These are phyloP conservation scores for Trichoderma lentiforme DNA, from an alignment of 2,329 filamentous ascomycete species.

Conservation along the genomic window DNA sequence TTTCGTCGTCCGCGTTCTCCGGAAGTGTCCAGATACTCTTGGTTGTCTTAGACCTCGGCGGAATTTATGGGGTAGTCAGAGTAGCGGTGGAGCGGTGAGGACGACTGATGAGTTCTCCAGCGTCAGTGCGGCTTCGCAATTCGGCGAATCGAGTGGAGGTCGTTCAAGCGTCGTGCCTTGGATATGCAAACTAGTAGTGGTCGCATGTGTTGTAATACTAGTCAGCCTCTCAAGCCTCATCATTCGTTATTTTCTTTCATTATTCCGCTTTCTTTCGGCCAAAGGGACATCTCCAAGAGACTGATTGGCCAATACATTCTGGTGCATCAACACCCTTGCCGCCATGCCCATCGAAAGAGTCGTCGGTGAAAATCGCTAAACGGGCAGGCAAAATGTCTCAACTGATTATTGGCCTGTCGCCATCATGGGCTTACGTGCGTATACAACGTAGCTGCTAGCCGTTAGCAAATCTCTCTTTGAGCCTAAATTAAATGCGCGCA, in stretches of 20 bases:
- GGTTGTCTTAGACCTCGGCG: neutral
- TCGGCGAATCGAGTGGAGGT: neutral
- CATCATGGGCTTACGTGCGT: conserved; percentile 20
- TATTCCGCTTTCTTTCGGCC: neutral
- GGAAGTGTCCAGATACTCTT: neutral
- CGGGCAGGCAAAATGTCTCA: neutral
- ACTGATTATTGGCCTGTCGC: neutral
- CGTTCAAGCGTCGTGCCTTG: neutral
- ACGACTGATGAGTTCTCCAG: neutral
- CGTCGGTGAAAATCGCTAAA: neutral
- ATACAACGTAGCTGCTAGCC: conserved; percentile 20
- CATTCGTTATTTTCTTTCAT: neutral
- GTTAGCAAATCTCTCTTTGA: conserved; percentile 11
- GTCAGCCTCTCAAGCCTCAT: neutral
- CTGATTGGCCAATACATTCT: neutral
- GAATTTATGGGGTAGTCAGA: neutral
- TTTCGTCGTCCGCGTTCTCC: neutral
- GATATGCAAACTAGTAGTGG: neutral
- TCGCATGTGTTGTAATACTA: neutral
- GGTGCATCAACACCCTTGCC: neutral
- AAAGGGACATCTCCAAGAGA: neutral
- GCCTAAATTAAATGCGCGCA: neutral
- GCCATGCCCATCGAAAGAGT: neutral
- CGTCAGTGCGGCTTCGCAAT: neutral
- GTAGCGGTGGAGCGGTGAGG: conserved; percentile 8